Evolutionary conservation across 2,329 filamentous ascomycete genomes (phyloP), one percentile per base, ranked within the genome.

Genomic region (Trichoderma simmonsii): DNA sequence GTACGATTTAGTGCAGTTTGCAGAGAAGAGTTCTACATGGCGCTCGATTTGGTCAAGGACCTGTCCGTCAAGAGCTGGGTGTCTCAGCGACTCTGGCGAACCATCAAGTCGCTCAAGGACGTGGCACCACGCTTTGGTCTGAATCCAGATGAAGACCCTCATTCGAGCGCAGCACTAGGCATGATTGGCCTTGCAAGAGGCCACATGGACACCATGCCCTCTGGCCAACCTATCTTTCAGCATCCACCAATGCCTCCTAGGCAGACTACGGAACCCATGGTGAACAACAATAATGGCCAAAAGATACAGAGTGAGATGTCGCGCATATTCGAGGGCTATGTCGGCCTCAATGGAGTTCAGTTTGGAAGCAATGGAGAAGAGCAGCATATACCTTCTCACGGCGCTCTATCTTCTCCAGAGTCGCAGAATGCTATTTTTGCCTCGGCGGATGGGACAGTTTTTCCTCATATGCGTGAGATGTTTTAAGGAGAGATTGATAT

Each of bases 21-120:
- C 74, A 87, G 92, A 21, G 89, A 92, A 59, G 92, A 95, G 79
- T 95, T 95, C 78, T 93, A 94, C 82, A 89, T 92, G 86, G 92
- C 91, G 0, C 86, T 95, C 1, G 91, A 93, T 69, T 84, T 95
- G 3, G 88, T 95, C 51, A 91, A 92, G 73, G 90, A 91, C 70
- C 86, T 95, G 70, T 92, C 90, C 4, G 88, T 88, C 34, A 90
- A 91, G 76, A 92, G 89, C 30, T 93, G 88, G 82, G 90, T 94
- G 2, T 91, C 89, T 6, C 90, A 92, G 75, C 86, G 92, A 1
- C 82, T 95, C 1, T 95, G 92, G 92, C 87, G 88, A 74, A 93
- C 90, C 0, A 89, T 94, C 67, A 86, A 87, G 57, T 89, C 90
- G 0, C 86, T 95, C 48, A 93, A 92, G 76, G 89, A 92, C 73